Evolutionary conservation across 2,329 filamentous ascomycete genomes (phyloP).

Genomic region (Xylaria sp.): DNA sequence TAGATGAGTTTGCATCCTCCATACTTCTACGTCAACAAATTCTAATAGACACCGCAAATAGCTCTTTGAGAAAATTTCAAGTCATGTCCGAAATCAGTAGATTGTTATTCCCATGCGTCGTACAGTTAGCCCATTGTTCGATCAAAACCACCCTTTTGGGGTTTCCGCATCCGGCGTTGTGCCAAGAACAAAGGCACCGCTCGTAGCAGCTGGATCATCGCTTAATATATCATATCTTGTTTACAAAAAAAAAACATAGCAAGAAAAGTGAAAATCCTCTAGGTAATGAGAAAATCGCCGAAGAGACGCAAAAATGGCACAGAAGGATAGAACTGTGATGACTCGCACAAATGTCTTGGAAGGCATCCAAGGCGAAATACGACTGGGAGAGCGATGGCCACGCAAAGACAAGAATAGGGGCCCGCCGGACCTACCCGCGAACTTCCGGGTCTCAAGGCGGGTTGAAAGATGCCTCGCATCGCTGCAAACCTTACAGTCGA

Average conservation of each 20-base stretch:
- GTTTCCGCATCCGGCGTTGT: conserved; percentile 7
- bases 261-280: not conserved
- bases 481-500: conserved; percentile 7
- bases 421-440: not conserved
- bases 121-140: not conserved
- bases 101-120: not conserved
- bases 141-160: not conserved
- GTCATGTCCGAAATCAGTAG: not conserved
- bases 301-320: conserved; percentile 5
- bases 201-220: not conserved
- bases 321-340: not conserved
- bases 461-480: conserved; percentile 6
- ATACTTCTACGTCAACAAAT: no score
- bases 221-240: not conserved
- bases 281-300: not conserved
- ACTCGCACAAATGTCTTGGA: conserved; percentile 7
- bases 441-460: not conserved
- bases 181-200: not conserved
- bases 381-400: conserved; percentile 9
- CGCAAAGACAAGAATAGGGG: conserved; percentile 3
- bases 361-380: not conserved
- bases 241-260: not conserved
- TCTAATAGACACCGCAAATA: no score
- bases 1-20: no score
- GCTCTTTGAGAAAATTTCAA: not conserved